Conservation (phyloP, 768 basidiomycete species). For the Sutorius australiensis region DNA sequence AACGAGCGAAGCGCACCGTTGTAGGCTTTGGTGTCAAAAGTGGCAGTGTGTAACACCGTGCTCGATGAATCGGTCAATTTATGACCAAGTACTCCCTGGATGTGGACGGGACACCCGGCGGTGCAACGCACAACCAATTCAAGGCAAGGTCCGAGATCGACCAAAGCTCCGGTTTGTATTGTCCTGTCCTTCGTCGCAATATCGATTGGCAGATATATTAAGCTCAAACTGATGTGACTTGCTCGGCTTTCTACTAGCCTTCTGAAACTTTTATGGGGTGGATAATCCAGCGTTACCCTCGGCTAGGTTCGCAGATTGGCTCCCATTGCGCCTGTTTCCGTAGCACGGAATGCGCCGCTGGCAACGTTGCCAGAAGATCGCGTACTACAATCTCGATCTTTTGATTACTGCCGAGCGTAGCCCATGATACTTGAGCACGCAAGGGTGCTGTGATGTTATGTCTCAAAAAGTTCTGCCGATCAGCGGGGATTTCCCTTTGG, state of each 20-base stretch:
- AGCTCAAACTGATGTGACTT: background rate
- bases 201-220: background rate
- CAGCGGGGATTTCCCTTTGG: too few relatives aligned
- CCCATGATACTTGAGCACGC: background rate
- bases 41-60: background rate
- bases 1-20: background rate
- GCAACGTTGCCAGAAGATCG: background rate
- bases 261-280: background rate
- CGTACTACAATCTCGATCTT: background rate
- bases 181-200: background rate
- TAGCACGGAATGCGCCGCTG: background rate
- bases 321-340: background rate
- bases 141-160: background rate
- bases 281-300: too few relatives aligned
- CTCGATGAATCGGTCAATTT: background rate
- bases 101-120: too few relatives aligned
- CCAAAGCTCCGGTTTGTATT: background rate
- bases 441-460: too few relatives aligned
- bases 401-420: background rate
- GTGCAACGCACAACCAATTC: background rate
- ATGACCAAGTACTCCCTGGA: too few relatives aligned
- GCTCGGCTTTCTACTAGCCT: too few relatives aligned
- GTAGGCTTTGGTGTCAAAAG: too few relatives aligned
- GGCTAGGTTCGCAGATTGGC: too few relatives aligned
- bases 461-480: too few relatives aligned